These are phyloP conservation scores for Lasiodiplodia sp. DNA, from an alignment of 2,329 filamentous ascomycete species.

Conservation along the genomic window DNA sequence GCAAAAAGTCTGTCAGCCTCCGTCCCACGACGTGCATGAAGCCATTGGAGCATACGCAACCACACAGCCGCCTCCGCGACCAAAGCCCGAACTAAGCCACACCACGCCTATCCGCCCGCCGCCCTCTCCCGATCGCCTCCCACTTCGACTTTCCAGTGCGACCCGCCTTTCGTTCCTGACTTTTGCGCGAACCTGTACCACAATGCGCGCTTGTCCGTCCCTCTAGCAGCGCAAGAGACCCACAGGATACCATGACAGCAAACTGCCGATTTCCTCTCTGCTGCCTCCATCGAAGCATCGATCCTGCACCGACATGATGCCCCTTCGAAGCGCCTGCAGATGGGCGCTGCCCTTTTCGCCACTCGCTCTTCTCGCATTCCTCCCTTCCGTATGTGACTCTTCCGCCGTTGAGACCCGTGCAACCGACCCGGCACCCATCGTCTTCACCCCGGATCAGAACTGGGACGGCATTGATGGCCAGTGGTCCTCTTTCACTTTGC, in stretches of 20 bases:
- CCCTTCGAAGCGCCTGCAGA: background rate
- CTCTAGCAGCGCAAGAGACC: background rate
- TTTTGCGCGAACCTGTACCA: slow-evolving; percentile 7
- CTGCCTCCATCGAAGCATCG: slow-evolving; percentile 9
- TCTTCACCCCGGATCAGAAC: slow-evolving; percentile 46
- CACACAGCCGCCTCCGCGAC: background rate
- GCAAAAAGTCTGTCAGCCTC: slow-evolving; percentile 7
- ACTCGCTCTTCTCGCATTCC: background rate
- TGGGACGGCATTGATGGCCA: slow-evolving; percentile 45
- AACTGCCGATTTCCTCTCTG: background rate
- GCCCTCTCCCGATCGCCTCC: background rate
- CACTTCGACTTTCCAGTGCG: background rate
- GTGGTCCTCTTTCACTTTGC: slow-evolving; percentile 43
- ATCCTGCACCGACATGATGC: slow-evolving; percentile 18
- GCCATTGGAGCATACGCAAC: background rate
- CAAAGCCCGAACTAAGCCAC: slow-evolving; percentile 5
- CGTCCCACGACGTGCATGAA: slow-evolving; percentile 11
- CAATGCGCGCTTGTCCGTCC: slow-evolving; percentile 1
- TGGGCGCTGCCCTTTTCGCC: slow-evolving; percentile 10
- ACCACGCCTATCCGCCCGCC: slow-evolving; percentile 12
- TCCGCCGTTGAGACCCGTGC: slow-evolving; percentile 13
- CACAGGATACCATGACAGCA: slow-evolving; percentile 15
- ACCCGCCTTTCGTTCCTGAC: slow-evolving; percentile 1
- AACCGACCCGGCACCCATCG: slow-evolving; percentile 36
- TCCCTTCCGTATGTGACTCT: slow-evolving; percentile 7